Evolutionary conservation across 371 early-diverging fungal species (phyloP), one percentile per base, ranked within the genome.

Genomic region (Capillidium rhysosporum): DNA sequence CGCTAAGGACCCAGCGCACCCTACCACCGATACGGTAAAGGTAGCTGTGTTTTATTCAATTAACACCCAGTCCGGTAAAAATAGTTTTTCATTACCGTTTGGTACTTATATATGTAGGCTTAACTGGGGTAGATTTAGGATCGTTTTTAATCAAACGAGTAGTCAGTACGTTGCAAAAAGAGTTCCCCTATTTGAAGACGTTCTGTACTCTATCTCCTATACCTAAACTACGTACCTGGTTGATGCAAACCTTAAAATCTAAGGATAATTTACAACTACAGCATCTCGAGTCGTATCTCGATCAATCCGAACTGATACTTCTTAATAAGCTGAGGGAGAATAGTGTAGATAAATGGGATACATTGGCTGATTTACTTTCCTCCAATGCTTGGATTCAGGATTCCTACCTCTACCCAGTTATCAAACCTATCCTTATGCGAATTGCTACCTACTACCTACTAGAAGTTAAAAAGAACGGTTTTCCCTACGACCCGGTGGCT

Each of bases 21-120:
- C 54, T 34, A 52, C 59, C 44, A 55, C 57, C 18, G 57, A 62
- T 8, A 58, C 66, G 1, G 64, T 77, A 29, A 64, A 65, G 21
- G 76, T 72, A 46, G 91, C 87, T 9, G 76, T 87, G 0, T 91
- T 89, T 59, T 91, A 91, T 64, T 87, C 91, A 1, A 89, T 91
- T 56, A 82, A 83, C 21, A 80, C 87, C 16, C 88, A 86, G 58
- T 69, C 66, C 34, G 89, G 76, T 65, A 43, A 31, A n/a, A n/a
- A 45, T 12, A 3, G 16, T 44, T 4, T 31, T 14, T 29, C 26
- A 43, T 46, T 18, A 31, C 26, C 40, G 2, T 4, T 20, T 12
- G 40, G 23, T 23, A n/a, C 18, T 24, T 30, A 10, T 54, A 18
- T 18, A 40, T 25, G 16, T 41, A 65, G 71, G 84, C 0, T 68